These are phyloP conservation scores for Xylariaceae sp. DNA, from an alignment of 2,329 filamentous ascomycete genomes.

Conservation along the genomic window DNA sequence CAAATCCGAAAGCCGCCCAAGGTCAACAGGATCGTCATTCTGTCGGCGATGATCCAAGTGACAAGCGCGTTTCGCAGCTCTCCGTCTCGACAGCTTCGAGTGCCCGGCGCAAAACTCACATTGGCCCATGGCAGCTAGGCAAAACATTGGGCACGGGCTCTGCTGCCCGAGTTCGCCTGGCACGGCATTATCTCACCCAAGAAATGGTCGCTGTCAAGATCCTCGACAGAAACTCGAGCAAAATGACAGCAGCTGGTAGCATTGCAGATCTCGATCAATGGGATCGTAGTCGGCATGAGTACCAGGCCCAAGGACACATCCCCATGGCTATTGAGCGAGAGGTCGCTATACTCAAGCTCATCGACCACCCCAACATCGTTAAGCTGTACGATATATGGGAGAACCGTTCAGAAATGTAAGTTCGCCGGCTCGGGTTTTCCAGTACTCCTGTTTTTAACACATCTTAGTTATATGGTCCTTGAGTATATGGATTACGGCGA, in stretches of 20 bases:
- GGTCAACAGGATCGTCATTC: constrained; percentile 5
- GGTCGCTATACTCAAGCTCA: constrained; percentile 93
- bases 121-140: constrained; percentile 92
- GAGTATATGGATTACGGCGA: constrained; percentile 81
- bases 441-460: constrained; percentile 20
- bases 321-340: constrained; percentile 90
- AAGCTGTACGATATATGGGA: constrained; percentile 97
- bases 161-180: constrained; percentile 81
- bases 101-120: constrained; percentile 61
- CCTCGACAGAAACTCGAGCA: constrained; percentile 76
- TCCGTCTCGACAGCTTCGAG: constrained; percentile 29
- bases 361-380: constrained; percentile 93
- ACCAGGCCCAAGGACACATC: constrained; percentile 64
- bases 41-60: constrained; percentile 8
- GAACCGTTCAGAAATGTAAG: constrained; percentile 89
- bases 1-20: constrained; percentile 2
- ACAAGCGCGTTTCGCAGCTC: constrained; percentile 25
- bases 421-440: constrained; percentile 1
- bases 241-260: constrained; percentile 79
- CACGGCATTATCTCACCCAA: constrained; percentile 72
- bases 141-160: constrained; percentile 86
- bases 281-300: constrained; percentile 54
- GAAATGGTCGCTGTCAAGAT: constrained; percentile 93
- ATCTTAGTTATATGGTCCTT: constrained; percentile 80
- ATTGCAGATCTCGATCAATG: constrained; percentile 77